Base-by-base conservation (phyloP, 192 early-diverging fungal genomes). In the Umbelopsis ramanniana region DNA sequence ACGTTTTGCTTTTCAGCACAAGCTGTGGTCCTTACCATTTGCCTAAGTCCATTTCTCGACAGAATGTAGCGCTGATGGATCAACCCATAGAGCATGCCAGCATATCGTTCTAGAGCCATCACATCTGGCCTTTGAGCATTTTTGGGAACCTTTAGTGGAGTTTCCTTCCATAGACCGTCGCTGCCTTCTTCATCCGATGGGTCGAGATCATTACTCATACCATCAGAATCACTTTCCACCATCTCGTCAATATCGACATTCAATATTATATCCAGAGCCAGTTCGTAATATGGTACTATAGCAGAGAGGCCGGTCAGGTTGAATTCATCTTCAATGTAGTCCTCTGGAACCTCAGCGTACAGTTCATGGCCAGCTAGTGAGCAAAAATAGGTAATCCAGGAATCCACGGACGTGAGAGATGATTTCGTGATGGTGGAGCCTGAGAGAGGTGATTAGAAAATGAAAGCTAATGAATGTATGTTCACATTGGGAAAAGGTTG, bases 301-400 rank as follows among this genome's bases (percentile, higher is more conserved):
- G 86, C 83, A 71, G 83, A 86, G 33, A 98, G 87, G 52, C 97
- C 97, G n/a, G 94, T 96, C 68, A 98, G 81, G 79, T 98, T 98
- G 79, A 98, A 98, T 73, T 97, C 96, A 78, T 98, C 97, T 73
- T 95, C 93, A 69, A 98, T 95, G 71, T 90, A 92, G 11, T 91
- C 88, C 24, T 93, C 92, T 12, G 90, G 85, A 1, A 94, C 90
- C 70, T 91, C 89, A 57, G 85, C 84, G 82, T 92, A 94, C 48
- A 89, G 92, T 72, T 92, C 90, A 71, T 94, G 89, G 29, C 91
- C 93, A 67, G 84, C 79, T 38, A 89, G 76, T 22, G 90, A 89
- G 76, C 88, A 88, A 74, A 90, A 93, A 90, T 90, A 93, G 9
- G 86, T 80, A 35, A 93, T 91, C 92, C 92, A 93, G 7, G 86